Evolutionary conservation across 176 grass and related monocot genomes (phyloP).

Genomic region (Puccinellia tenuiflora): DNA sequence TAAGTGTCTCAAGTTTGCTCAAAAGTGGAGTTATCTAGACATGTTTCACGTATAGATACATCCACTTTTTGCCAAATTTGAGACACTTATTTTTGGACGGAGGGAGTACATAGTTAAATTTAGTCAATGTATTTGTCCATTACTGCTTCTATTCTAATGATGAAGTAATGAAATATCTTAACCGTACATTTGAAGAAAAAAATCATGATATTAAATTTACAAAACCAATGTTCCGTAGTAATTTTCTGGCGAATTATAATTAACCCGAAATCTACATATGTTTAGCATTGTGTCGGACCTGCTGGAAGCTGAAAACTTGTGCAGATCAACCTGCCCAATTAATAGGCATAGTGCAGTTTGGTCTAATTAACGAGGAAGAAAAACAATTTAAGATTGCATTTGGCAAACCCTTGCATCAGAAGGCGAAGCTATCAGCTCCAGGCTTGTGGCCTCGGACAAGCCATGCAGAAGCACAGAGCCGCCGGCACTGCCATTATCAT

Average conservation of each 20-base stretch:
- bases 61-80: no score
- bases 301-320: neutral
- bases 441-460: neutral
- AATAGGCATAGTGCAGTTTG: neutral
- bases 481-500: neutral
- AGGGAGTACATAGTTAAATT: no score
- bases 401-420: neutral
- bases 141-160: no score
- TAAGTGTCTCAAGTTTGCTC: no score
- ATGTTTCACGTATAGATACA: no score
- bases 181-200: no score
- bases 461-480: neutral
- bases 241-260: neutral
- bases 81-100: no score
- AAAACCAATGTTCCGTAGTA: neutral
- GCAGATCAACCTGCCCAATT: neutral
- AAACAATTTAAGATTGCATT: neutral
- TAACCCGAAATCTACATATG: neutral
- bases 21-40: no score
- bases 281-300: neutral
- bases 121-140: no score
- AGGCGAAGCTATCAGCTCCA: neutral
- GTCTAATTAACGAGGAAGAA: neutral
- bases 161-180: no score
- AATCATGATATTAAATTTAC: no score